A percentile compares a stretch with the other conserved stretches of the same genome.
These are phyloP conservation scores for Eutrema heterophyllum DNA, from an alignment of 345 rosid genomes.

Conservation along the genomic window DNA sequence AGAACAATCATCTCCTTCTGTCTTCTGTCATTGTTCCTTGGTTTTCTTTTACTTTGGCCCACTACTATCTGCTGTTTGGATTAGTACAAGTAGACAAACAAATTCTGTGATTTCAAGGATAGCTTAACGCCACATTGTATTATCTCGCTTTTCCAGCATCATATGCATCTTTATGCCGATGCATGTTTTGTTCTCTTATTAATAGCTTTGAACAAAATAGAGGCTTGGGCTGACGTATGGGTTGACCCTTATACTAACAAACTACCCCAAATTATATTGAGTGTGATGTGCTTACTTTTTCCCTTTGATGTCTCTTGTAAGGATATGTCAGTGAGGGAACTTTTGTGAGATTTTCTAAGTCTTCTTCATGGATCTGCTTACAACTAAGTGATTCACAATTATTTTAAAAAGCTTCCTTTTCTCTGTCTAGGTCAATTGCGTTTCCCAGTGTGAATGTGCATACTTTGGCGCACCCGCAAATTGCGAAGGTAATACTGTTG, in stretches of 20 bases:
- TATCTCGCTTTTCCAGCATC: neutral
- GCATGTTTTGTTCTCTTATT: neutral
- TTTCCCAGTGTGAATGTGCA: slow-evolving; percentile 48
- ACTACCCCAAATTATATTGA: neutral
- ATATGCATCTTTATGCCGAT: neutral
- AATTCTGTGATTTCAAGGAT: neutral
- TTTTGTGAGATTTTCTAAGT: neutral
- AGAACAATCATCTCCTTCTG: neutral
- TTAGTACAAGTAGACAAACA: neutral
- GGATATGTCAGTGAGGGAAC: neutral
- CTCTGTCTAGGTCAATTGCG: slow-evolving; percentile 40
- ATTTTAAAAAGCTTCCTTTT: neutral
- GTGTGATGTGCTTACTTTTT: neutral
- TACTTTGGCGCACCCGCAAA: slow-evolving; percentile 41
- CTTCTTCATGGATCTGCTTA: neutral
- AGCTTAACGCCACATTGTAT: neutral
- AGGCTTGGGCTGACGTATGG: neutral
- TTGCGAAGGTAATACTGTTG: slow-evolving; percentile 54
- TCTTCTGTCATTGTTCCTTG: neutral
- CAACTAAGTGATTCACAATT: slow-evolving; percentile 6
- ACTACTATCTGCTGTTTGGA: neutral
- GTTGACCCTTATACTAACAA: neutral
- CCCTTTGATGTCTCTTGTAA: neutral
- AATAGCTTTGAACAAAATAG: neutral
- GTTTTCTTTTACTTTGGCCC: neutral